A percentile compares a stretch with the other conserved stretches of the same genome.
Evolutionary conservation across 163 green algal species (phyloP).

Genomic region (Volvox carteri): DNA sequence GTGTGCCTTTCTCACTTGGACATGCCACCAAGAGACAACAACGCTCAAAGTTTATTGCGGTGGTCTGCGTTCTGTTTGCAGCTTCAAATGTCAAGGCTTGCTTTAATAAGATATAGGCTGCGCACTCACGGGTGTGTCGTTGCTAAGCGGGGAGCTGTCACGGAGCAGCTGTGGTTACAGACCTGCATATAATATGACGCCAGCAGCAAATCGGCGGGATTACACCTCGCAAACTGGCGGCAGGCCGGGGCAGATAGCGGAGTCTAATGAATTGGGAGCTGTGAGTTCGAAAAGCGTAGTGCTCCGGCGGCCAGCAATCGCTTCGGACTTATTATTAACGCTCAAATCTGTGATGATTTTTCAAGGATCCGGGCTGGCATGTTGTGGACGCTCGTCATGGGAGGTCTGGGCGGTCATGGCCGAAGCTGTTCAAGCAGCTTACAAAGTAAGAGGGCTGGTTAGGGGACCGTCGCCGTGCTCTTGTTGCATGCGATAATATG

Average conservation of each 20-base stretch:
- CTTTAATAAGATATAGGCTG: not conserved
- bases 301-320: too few relatives aligned
- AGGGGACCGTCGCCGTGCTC: too few relatives aligned
- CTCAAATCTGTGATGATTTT: too few relatives aligned
- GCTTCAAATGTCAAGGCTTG: not conserved
- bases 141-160: not conserved
- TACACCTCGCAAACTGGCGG: conserved; percentile 10
- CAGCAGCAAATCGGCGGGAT: not conserved
- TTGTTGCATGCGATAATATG: too few relatives aligned
- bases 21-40: too few relatives aligned
- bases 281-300: conserved; percentile 2
- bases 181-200: not conserved
- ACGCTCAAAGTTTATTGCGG: too few relatives aligned
- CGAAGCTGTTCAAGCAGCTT: conserved; percentile 36
- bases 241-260: not conserved
- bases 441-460: conserved; percentile 23
- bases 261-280: not conserved
- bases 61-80: too few relatives aligned
- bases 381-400: conserved; percentile 4
- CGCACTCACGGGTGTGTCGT: not conserved
- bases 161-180: not conserved
- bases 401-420: not conserved
- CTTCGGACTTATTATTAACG: too few relatives aligned
- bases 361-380: conserved; percentile 37
- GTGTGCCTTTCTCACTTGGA: too few relatives aligned